These are phyloP conservation scores for Glycyrrhiza uralensis DNA, from an alignment of 306 rosid species.

Conservation along the genomic window DNA sequence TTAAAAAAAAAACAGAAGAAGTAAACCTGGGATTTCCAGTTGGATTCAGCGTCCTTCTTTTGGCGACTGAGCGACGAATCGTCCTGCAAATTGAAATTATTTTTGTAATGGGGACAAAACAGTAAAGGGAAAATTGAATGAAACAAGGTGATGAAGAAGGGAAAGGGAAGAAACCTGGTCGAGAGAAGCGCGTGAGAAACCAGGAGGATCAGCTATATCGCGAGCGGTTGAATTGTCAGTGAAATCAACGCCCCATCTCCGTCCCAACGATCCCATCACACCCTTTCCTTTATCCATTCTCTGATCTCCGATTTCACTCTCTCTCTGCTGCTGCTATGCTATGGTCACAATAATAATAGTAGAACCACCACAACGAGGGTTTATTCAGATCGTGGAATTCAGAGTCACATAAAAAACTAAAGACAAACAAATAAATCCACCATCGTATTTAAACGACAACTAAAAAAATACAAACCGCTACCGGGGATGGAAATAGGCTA, in stretches of 20 bases:
- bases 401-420: too few species aligned
- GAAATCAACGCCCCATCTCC: slow-evolving; percentile 93
- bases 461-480: too few species aligned
- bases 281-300: slow-evolving; percentile 84
- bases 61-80: slow-evolving; percentile 90
- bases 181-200: slow-evolving; percentile 83
- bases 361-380: neutral
- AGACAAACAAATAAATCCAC: too few species aligned
- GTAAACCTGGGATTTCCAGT: slow-evolving; percentile 83
- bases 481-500: too few species aligned
- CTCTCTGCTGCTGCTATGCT: neutral
- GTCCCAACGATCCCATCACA: slow-evolving; percentile 52
- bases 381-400: neutral
- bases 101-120: neutral
- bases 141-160: neutral
- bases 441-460: too few species aligned
- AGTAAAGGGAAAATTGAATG: neutral
- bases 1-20: neutral
- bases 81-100: slow-evolving; percentile 38
- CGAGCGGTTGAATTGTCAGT: slow-evolving; percentile 73
- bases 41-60: slow-evolving; percentile 93
- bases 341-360: neutral
- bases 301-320: neutral
- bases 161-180: slow-evolving; percentile 49
- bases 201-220: slow-evolving; percentile 83